phyloP scores from a whole-genome alignment of 805 yeast species.

The Candida ulmi region DNA sequence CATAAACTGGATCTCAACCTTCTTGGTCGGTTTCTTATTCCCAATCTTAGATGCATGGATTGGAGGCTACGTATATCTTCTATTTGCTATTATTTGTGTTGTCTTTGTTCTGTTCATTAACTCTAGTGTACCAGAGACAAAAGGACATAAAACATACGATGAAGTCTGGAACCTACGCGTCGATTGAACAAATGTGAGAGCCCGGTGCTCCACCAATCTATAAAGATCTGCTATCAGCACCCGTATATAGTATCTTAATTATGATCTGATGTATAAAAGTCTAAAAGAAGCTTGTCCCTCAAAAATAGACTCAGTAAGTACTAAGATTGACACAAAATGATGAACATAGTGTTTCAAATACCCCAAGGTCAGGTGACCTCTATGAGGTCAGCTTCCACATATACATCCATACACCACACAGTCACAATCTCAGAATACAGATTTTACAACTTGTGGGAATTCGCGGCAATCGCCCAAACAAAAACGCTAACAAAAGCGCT shows the following conservation, averaged over 20 bases:
- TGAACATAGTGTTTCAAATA: too few species aligned
- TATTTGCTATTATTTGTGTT: constrained; percentile 59
- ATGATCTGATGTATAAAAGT: too few species aligned
- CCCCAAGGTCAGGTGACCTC: neutral
- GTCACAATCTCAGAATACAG: too few species aligned
- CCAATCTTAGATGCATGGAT: constrained; percentile 61
- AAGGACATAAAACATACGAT: constrained; percentile 52
- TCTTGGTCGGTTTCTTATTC: constrained; percentile 72
- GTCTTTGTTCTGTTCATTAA: constrained; percentile 43
- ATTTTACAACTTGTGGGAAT: too few species aligned
- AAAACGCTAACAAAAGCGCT: neutral
- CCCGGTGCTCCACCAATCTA: too few species aligned
- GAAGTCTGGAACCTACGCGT: constrained; percentile 55
- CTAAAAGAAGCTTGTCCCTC: too few species aligned
- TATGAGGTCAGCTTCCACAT: constrained; percentile 3
- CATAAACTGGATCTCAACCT: constrained; percentile 88
- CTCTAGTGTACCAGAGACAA: constrained; percentile 66
- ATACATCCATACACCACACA: neutral
- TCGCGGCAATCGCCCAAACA: neutral
- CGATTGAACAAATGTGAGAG: too few species aligned
- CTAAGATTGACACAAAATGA: too few species aligned
- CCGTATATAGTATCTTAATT: too few species aligned
- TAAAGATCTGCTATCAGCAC: too few species aligned
- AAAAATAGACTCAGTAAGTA: too few species aligned
- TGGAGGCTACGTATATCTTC: constrained; percentile 74